Conservation (phyloP, 129 eudicot genomes). For the Dittrichia graveolens region DNA sequence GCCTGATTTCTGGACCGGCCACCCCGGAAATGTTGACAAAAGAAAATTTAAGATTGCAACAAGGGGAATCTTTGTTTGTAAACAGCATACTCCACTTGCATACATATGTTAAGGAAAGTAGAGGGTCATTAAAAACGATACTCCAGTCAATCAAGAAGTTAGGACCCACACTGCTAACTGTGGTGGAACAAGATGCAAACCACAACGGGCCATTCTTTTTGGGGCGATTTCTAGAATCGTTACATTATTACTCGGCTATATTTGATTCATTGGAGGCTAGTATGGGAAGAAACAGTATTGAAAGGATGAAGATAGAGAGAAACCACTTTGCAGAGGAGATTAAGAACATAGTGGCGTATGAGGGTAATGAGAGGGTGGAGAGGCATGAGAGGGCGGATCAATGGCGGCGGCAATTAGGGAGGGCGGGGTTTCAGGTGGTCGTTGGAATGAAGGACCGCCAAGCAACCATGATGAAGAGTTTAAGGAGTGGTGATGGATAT, state of each 20-base stretch:
- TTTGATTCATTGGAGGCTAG: conserved; percentile 70
- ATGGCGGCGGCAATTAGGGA: conserved; percentile 67
- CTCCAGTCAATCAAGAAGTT: conserved; percentile 67
- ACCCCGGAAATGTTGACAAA: conserved; percentile 51
- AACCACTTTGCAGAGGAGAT: conserved; percentile 66
- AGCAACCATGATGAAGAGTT: conserved; percentile 37
- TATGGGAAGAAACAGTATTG: conserved; percentile 40
- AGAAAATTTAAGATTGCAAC: conserved; percentile 46
- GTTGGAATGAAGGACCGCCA: conserved; percentile 40
- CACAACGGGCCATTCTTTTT: conserved; percentile 77
- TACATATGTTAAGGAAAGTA: conserved; percentile 62
- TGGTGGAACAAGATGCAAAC: conserved; percentile 81
- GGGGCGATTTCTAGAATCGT: conserved; percentile 69
- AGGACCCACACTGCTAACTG: conserved; percentile 52
- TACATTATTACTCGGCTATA: conserved; percentile 76
- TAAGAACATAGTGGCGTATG: conserved; percentile 63
- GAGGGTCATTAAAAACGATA: conserved; percentile 63
- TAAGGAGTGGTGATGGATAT: conserved; percentile 52
- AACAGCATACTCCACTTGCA: conserved; percentile 67
- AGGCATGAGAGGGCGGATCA: conserved; percentile 75
- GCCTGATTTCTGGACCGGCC: conserved; percentile 40
- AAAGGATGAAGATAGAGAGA: conserved; percentile 62
- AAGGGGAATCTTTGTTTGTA: conserved; percentile 50
- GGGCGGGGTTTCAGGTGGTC: conserved; percentile 68
- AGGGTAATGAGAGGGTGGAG: conserved; percentile 63